Evolutionary conservation across 306 rosid species (phyloP).

Genomic region (Castanea mollissima): DNA sequence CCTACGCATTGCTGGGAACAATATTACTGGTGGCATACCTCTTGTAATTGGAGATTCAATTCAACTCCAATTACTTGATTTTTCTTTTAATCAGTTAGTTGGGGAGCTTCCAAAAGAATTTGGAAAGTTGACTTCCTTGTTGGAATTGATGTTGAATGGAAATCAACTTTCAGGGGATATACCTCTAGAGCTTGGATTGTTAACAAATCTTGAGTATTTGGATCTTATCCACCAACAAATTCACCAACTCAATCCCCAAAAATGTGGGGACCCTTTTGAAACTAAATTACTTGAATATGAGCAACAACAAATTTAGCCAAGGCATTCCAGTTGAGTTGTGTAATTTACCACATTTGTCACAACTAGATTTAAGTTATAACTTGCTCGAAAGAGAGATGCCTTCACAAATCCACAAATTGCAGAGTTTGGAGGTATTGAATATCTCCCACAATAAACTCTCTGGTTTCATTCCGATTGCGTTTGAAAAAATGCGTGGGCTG

Average conservation of each 20-base stretch:
- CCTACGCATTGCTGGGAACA: too few species aligned
- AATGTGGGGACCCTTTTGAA: not conserved
- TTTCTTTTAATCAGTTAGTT: too few species aligned
- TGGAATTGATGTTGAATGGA: too few species aligned
- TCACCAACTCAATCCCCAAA: not conserved
- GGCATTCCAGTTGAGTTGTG: not conserved
- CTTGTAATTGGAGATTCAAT: too few species aligned
- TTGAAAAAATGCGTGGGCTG: slow-evolving; percentile 7
- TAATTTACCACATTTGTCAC: not conserved
- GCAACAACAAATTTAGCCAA: not conserved
- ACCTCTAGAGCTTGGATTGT: too few species aligned
- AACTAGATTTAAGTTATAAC: not conserved
- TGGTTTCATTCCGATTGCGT: slow-evolving; percentile 2
- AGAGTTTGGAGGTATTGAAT: not conserved
- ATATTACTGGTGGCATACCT: too few species aligned
- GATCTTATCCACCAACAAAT: not conserved
- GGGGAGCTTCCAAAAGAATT: too few species aligned
- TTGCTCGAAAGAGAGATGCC: not conserved
- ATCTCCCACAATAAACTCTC: slow-evolving; percentile 16
- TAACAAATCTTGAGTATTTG: not conserved
- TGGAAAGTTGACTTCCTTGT: too few species aligned
- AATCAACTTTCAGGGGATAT: too few species aligned
- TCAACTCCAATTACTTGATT: too few species aligned
- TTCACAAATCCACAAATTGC: not conserved
- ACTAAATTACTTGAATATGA: slow-evolving; percentile 3